Percentiles rank a stretch among this genome's conserved stretches.
Conservation (phyloP, 495 filamentous ascomycete genomes). For the Halenospora varia region DNA sequence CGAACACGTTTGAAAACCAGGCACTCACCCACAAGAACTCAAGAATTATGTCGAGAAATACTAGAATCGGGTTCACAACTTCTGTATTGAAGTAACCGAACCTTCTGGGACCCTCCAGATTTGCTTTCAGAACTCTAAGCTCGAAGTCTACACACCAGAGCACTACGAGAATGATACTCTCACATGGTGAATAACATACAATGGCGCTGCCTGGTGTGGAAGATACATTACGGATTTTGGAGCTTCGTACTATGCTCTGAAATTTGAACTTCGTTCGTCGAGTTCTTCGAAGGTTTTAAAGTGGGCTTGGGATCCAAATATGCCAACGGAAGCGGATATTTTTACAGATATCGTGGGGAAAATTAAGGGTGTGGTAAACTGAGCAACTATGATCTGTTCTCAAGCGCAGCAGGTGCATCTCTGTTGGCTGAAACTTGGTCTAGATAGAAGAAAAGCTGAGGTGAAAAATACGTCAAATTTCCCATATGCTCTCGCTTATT, state of each 20-base stretch:
- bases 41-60: neutral
- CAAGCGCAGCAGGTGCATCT: no score
- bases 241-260: neutral
- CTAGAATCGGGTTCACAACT: neutral
- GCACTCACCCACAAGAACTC: neutral
- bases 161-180: slow-evolving; percentile 21
- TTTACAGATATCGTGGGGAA: no score
- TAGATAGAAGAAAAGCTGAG: no score
- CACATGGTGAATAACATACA: slow-evolving; percentile 12
- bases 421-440: no score
- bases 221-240: neutral
- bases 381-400: no score
- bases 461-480: no score
- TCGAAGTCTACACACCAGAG: slow-evolving; percentile 9
- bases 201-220: slow-evolving; percentile 16
- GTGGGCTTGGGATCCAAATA: no score
- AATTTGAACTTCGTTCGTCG: no score
- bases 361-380: no score
- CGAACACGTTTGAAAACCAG: neutral
- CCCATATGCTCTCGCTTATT: no score
- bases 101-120: neutral
- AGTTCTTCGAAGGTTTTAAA: no score
- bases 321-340: no score
- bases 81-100: neutral
- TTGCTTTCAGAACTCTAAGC: slow-evolving; percentile 7